A percentile compares a stretch with the other conserved stretches of the same genome.
These are phyloP conservation scores for Camellia sinensis DNA, from an alignment of 148 eudicot genomes.

Conservation along the genomic window DNA sequence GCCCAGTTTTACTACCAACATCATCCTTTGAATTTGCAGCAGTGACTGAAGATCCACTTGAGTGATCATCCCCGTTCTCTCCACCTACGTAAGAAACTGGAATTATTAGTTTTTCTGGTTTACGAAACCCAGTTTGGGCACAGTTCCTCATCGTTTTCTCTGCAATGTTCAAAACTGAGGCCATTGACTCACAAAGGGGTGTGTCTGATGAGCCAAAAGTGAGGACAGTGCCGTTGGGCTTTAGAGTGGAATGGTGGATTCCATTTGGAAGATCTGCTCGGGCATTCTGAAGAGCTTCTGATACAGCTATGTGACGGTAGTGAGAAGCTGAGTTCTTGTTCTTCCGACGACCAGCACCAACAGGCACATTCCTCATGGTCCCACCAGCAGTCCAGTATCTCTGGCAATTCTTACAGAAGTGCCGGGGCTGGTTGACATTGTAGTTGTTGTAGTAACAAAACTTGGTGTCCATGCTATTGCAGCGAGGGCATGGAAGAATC, in stretches of 20 bases:
- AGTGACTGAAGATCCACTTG: conserved; percentile 23
- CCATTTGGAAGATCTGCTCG: conserved; percentile 26
- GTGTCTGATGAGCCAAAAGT: conserved; percentile 30
- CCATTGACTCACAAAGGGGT: conserved; percentile 40
- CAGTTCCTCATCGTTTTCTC: conserved; percentile 20
- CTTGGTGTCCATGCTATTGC: conserved; percentile 57
- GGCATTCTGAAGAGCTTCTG: conserved; percentile 31
- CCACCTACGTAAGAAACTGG: conserved; percentile 14
- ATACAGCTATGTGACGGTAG: conserved; percentile 26
- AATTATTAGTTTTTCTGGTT: conserved; percentile 20
- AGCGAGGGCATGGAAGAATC: conserved; percentile 56
- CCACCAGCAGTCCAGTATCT: conserved; percentile 63
- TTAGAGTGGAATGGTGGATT: conserved; percentile 24
- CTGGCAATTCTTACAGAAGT: conserved; percentile 55
- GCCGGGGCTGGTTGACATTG: conserved; percentile 50
- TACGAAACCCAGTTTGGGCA: conserved; percentile 26
- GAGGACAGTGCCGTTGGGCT: conserved; percentile 38
- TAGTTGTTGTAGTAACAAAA: conserved; percentile 59
- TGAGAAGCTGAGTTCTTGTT: conserved; percentile 34
- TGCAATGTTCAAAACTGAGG: conserved; percentile 25
- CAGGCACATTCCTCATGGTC: conserved; percentile 57
- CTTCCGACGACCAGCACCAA: conserved; percentile 55
- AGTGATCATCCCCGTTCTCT: conserved; percentile 23
- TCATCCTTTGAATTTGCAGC: conserved; percentile 18
- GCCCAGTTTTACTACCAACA: conserved; percentile 17